Evolutionary conservation across 1,284 basidiomycete species (phyloP).

Genomic region (Ceratobasidium sp.): DNA sequence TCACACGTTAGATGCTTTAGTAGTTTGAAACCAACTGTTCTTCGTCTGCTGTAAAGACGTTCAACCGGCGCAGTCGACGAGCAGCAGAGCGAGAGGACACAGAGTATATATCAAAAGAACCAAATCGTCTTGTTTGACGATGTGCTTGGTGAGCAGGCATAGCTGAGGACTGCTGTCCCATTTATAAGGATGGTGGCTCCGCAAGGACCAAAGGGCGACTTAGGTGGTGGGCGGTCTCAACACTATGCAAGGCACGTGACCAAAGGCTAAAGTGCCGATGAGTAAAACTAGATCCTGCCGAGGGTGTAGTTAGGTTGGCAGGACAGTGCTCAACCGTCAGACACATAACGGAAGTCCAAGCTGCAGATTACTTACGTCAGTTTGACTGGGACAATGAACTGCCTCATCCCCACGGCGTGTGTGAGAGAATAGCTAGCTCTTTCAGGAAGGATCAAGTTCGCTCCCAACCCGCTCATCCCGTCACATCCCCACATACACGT

Average conservation of each 20-base stretch:
- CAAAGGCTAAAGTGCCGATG: too few relatives aligned
- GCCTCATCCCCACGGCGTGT: too few relatives aligned
- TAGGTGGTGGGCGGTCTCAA: neutral
- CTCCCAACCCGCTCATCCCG: neutral
- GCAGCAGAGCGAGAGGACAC: neutral
- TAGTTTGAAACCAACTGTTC: neutral
- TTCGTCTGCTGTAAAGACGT: neutral
- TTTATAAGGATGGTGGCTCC: neutral
- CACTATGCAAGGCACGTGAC: neutral
- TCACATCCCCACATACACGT: neutral
- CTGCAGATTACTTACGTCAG: neutral
- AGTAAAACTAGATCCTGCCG: neutral
- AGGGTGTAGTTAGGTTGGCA: too few relatives aligned
- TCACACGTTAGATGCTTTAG: neutral
- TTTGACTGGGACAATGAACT: neutral
- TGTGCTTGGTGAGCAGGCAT: neutral
- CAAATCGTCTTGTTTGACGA: neutral
- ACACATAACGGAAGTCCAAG: neutral
- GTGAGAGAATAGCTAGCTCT: too few relatives aligned
- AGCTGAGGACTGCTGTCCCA: neutral
- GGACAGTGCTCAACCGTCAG: neutral
- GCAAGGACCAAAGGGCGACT: too few relatives aligned
- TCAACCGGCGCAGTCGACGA: conserved; percentile 1
- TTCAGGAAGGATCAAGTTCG: too few relatives aligned
- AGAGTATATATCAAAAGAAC: neutral